Base-by-base conservation (phyloP, 1,284 basidiomycete species). In the Cutaneotrichosporon daszewskae region DNA sequence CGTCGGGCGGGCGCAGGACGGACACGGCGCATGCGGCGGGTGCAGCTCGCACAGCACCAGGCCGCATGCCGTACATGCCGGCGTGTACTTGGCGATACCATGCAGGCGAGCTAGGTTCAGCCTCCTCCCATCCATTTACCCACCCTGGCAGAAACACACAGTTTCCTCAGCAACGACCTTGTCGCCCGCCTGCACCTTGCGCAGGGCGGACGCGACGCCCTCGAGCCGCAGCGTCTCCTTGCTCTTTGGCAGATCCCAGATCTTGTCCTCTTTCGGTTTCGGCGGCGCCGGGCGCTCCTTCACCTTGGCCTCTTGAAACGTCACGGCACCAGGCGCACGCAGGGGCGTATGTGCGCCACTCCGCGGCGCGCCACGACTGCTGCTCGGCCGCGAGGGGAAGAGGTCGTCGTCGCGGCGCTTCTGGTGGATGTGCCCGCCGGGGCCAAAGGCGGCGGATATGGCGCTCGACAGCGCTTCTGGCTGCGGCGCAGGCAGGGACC, bases 71-170 rank as follows among this genome's bases (percentile, higher is more conserved):
- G 63, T 54, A 49, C 72, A 74, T 23, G 64, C 54, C 4, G 72
- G 72, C 9, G 65, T 67, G 47, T 71, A 69, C 1, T 47, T 34
- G 1, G 72, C 71, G 8, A 73, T 47, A 0, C 64, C 55, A 45
- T 74, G 72, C 1, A 62, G 51, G 18, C 68, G 69, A 22, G 69
- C 71, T 73, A 49, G 13, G 10, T 31, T 49, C 26, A 47, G 45
- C 25, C n/a, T 32, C 10, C 9, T 5, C 7, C 2, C 4, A 17
- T 17, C 4, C 8, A 12, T 11, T 18, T 12, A 58, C 67, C 47
- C 37, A 74, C 72, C 70, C 47, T 69, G 68, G 47, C 72, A 74
- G 53, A 73, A 74, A 48, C 72, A 74, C 3, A 50, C 47, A 14
- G 31, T 12, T 8, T 32, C 36, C 18, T 9, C 19, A 4, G 20